Evolutionary conservation across 805 yeast species (phyloP).

Genomic region (Ogataea allantospora): DNA sequence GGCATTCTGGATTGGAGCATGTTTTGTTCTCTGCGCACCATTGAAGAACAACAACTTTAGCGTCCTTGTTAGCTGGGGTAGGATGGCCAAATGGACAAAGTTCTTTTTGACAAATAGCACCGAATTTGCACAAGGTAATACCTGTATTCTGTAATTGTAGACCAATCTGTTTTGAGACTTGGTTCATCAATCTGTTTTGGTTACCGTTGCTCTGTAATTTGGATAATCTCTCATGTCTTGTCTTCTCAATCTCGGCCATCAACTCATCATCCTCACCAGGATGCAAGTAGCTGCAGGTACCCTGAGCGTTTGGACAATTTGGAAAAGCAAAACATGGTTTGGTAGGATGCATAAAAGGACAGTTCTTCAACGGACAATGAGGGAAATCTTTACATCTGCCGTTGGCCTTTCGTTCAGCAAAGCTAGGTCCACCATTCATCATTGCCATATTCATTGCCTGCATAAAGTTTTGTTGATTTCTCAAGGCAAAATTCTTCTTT

Average conservation of each 20-base stretch:
- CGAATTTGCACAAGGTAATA: constrained; percentile 71
- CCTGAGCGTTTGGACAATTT: constrained; percentile 73
- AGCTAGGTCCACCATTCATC: constrained; percentile 25
- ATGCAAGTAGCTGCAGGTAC: constrained; percentile 80
- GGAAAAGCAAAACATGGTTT: constrained; percentile 73
- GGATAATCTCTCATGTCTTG: constrained; percentile 36
- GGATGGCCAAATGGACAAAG: constrained; percentile 91
- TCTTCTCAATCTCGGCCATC: constrained; percentile 64
- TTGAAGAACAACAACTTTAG: constrained; percentile 61
- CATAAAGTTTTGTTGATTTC: constrained; percentile 41
- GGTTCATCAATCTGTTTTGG: constrained; percentile 26
- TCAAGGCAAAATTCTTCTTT: constrained; percentile 34
- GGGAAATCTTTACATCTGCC: constrained; percentile 74
- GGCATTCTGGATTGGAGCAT: constrained; percentile 63
- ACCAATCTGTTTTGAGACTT: constrained; percentile 34
- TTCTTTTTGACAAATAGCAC: constrained; percentile 70
- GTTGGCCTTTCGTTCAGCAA: constrained; percentile 48
- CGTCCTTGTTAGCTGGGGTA: constrained; percentile 76
- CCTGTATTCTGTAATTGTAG: constrained; percentile 38
- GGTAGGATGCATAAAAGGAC: constrained; percentile 79
- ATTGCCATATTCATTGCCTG: constrained; percentile 40
- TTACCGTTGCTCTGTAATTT: constrained; percentile 25
- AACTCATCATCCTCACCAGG: constrained; percentile 81
- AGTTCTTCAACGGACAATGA: constrained; percentile 61
- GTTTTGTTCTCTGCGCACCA: constrained; percentile 76